phyloP scores from a whole-genome alignment of 768 basidiomycete species.

The Boletus speciosus region DNA sequence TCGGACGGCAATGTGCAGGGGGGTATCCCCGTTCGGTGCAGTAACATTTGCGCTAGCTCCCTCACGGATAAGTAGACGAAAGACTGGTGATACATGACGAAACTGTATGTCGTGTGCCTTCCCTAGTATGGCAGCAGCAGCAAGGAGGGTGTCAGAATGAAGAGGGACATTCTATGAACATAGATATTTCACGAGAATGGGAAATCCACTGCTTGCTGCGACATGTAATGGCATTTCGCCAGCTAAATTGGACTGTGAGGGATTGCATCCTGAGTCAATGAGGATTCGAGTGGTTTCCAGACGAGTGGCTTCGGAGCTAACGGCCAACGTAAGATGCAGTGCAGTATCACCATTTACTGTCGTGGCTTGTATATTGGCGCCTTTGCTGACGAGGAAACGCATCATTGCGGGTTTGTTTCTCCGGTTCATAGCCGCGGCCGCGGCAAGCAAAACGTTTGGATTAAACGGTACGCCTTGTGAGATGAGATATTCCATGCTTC shows the following conservation, averaged over 20 bases:
- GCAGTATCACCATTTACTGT: background rate
- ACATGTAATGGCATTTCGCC: background rate
- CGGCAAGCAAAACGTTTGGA: background rate
- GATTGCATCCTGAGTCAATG: background rate
- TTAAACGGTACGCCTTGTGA: background rate
- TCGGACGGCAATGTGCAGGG: background rate
- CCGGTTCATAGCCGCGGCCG: background rate
- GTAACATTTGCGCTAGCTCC: background rate
- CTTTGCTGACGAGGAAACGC: background rate
- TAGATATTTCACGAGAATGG: background rate
- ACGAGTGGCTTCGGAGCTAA: background rate
- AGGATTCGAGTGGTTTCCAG: background rate
- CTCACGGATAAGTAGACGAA: background rate
- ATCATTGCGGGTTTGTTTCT: background rate
- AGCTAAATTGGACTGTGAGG: background rate
- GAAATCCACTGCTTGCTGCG: background rate
- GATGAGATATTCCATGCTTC: background rate
- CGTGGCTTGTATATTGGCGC: background rate
- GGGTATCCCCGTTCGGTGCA: conserved; percentile 1
- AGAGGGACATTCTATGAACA: background rate
- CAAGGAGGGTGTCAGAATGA: background rate
- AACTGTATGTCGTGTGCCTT: background rate
- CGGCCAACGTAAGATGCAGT: background rate
- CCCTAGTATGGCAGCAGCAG: background rate
- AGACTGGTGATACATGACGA: background rate